phyloP scores from a whole-genome alignment of 306 rosid genomes.

The Rosa lucieae region DNA sequence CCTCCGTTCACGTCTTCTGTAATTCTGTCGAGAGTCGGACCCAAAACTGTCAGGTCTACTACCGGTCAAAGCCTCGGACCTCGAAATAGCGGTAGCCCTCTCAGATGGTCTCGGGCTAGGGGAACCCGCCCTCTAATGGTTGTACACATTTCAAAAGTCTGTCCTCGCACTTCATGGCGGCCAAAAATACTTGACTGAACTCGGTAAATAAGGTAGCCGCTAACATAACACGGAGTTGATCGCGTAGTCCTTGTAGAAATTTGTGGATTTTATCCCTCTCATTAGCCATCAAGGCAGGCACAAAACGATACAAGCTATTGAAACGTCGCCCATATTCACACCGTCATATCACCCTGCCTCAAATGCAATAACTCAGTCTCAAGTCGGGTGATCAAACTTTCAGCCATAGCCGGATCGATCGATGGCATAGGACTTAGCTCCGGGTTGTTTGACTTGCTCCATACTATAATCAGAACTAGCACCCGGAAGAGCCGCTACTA shows the following conservation, averaged over 20 bases:
- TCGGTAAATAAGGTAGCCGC: neutral
- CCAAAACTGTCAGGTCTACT: too few species aligned
- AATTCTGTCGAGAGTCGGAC: too few species aligned
- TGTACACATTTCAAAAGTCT: neutral
- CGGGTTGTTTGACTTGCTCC: neutral
- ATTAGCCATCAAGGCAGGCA: neutral
- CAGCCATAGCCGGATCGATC: too few species aligned
- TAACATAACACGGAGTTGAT: neutral
- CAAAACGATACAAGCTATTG: neutral
- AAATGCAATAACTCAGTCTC: neutral
- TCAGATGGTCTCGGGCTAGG: neutral
- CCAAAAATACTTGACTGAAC: neutral
- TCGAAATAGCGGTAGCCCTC: neutral
- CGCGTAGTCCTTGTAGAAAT: neutral
- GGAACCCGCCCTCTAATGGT: neutral
- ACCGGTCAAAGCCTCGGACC: neutral
- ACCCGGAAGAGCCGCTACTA: neutral
- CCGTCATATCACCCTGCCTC: neutral
- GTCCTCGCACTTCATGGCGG: neutral
- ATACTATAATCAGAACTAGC: neutral
- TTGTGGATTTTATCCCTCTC: neutral
- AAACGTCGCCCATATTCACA: neutral
- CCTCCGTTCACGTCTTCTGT: too few species aligned
- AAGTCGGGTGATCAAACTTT: neutral
- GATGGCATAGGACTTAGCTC: too few species aligned